phyloP scores from a whole-genome alignment of 345 rosid species.

The Gossypium mustelinum region DNA sequence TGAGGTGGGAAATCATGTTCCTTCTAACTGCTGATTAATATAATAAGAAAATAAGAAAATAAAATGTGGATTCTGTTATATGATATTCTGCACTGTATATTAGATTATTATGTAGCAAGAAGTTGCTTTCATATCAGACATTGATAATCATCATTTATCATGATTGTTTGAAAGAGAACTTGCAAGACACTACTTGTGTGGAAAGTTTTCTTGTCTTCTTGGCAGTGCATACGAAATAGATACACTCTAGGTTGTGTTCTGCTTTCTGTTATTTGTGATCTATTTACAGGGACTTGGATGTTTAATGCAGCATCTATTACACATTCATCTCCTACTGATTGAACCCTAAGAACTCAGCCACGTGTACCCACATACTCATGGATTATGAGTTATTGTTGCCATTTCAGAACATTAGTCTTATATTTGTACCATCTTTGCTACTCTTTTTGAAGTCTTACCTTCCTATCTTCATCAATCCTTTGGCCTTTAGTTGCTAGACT shows the following conservation, averaged over 20 bases:
- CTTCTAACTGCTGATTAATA: neutral
- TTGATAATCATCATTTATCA: neutral
- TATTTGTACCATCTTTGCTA: neutral
- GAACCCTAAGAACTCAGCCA: neutral
- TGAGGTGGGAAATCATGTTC: slow-evolving; percentile 47
- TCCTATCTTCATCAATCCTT: neutral
- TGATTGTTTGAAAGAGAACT: neutral
- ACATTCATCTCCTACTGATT: neutral
- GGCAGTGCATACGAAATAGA: neutral
- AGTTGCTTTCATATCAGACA: neutral
- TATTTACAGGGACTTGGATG: neutral
- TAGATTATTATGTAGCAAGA: neutral
- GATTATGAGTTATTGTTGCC: neutral
- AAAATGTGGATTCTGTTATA: neutral
- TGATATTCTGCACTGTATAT: neutral
- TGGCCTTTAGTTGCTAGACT: neutral
- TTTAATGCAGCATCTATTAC: neutral
- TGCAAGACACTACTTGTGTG: neutral
- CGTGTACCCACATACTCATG: neutral
- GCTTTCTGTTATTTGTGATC: neutral
- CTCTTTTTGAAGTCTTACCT: neutral
- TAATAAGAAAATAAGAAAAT: neutral
- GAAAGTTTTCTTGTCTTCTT: neutral
- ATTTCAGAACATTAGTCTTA: neutral
- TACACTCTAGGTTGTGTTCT: neutral